A percentile compares a stretch with the other conserved stretches of the same genome.
Evolutionary conservation across 2,329 filamentous ascomycete genomes (phyloP).

Genomic region (Lasiodiplodia sp.): DNA sequence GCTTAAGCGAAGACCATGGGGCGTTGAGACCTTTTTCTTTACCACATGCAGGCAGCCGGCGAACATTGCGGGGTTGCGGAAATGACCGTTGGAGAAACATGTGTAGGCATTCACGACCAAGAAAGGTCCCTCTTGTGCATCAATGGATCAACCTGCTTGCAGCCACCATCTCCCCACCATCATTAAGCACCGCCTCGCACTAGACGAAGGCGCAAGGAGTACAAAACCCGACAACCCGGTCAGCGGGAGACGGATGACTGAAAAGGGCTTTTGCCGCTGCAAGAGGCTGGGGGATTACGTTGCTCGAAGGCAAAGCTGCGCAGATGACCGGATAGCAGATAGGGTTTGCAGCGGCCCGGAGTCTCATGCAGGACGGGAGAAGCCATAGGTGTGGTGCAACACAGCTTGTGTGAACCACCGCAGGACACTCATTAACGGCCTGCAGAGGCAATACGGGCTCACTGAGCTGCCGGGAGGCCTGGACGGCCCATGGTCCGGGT

Average conservation of each 20-base stretch:
- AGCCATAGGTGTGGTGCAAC: constrained; percentile 10
- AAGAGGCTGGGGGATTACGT: constrained; percentile 22
- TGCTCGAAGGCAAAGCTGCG: neutral
- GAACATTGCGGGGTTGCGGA: constrained; percentile 6
- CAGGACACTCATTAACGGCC: neutral
- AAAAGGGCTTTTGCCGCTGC: constrained; percentile 23
- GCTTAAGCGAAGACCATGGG: neutral
- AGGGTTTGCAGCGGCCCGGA: constrained; percentile 12
- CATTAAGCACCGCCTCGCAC: constrained; percentile 2
- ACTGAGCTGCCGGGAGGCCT: constrained; percentile 2
- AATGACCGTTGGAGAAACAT: constrained; percentile 6
- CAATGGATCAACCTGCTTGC: neutral
- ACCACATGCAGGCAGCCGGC: constrained; percentile 11
- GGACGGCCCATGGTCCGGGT: neutral
- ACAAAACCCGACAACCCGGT: constrained; percentile 14
- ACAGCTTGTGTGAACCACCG: neutral
- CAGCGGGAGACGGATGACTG: constrained; percentile 12
- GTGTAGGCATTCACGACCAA: neutral
- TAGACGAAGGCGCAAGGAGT: constrained; percentile 1
- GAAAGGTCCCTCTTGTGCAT: neutral
- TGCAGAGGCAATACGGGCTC: neutral
- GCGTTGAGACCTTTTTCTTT: neutral
- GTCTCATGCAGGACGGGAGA: constrained; percentile 19
- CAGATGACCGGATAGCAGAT: constrained; percentile 18
- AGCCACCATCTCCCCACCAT: constrained; percentile 11